Evolutionary conservation across 345 rosid species (phyloP).

Genomic region (Melastoma malabathricum): DNA sequence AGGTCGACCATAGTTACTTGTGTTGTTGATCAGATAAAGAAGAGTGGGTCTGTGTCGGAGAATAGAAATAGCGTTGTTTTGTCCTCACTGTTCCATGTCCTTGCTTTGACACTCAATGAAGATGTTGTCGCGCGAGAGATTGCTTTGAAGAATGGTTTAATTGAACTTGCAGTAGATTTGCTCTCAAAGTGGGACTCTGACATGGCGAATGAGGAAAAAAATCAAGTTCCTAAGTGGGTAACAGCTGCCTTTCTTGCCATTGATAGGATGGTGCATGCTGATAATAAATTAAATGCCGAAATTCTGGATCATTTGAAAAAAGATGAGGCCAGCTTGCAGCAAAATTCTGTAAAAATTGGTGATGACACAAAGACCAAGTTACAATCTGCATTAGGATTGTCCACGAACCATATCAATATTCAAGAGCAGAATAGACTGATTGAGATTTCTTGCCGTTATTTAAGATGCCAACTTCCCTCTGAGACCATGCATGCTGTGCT

Average conservation of each 20-base stretch:
- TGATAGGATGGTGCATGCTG: conserved; percentile 79
- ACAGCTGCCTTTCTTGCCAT: conserved; percentile 88
- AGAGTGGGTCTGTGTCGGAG: conserved; percentile 39
- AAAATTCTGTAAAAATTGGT: conserved; percentile 36
- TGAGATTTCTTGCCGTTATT: conserved; percentile 80
- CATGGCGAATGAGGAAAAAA: conserved; percentile 32
- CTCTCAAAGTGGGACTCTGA: conserved; percentile 68
- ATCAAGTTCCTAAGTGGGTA: conserved; percentile 76
- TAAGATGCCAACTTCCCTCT: conserved; percentile 63
- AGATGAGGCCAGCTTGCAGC: conserved; percentile 27
- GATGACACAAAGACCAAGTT: conserved; percentile 58
- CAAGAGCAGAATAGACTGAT: conserved; percentile 65
- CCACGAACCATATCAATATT: conserved; percentile 34
- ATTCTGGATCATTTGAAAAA: conserved; percentile 58
- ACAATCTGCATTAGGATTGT: conserved; percentile 38
- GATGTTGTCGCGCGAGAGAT: conserved; percentile 78
- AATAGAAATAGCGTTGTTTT: conserved; percentile 36
- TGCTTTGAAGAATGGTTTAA: conserved; percentile 59
- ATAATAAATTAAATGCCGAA: conserved; percentile 65
- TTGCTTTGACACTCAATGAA: conserved; percentile 85
- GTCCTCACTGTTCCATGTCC: conserved; percentile 69
- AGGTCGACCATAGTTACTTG: conserved; percentile 66
- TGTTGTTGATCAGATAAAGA: conserved; percentile 59
- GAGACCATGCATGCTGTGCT: conserved; percentile 89
- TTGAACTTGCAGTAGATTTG: conserved; percentile 54